Conservation (phyloP, 2,329 filamentous ascomycete genomes). For the Fusarium temperatum region DNA sequence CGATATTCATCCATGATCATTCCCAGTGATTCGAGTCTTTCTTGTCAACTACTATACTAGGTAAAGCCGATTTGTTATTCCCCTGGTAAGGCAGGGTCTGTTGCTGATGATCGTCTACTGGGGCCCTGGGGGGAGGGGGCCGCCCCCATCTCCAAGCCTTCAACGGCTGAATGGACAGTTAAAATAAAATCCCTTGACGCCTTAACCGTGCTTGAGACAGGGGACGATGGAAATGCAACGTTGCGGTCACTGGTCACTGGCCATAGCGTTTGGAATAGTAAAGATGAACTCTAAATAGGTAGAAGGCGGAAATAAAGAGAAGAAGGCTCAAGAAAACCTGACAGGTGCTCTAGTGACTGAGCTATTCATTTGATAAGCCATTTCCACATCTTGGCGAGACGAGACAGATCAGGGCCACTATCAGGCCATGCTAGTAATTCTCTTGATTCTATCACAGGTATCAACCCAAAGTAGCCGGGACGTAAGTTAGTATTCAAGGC, state of each 20-base stretch:
- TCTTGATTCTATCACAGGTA: background rate
- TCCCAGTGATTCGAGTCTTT: background rate
- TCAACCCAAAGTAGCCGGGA: background rate
- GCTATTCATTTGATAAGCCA: background rate
- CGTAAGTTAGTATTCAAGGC: background rate
- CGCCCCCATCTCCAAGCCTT: background rate
- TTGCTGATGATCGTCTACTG: constrained; percentile 10
- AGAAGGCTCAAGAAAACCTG: background rate
- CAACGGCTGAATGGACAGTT: background rate
- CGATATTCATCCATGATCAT: background rate
- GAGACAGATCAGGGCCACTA: background rate
- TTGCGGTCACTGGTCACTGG: background rate
- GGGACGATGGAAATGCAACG: background rate
- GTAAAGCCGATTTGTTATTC: background rate
- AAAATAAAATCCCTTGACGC: background rate
- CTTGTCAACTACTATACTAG: background rate
- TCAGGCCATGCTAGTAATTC: background rate
- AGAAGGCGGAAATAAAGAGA: background rate
- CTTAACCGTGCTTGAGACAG: constrained; percentile 15
- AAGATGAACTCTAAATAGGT: background rate
- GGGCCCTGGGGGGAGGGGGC: background rate
- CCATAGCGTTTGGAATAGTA: background rate
- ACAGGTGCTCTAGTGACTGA: background rate
- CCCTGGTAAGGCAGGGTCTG: background rate
- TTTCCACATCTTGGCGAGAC: background rate